phyloP scores from a whole-genome alignment of 768 basidiomycete genomes.

The Flagelloscypha sp. region DNA sequence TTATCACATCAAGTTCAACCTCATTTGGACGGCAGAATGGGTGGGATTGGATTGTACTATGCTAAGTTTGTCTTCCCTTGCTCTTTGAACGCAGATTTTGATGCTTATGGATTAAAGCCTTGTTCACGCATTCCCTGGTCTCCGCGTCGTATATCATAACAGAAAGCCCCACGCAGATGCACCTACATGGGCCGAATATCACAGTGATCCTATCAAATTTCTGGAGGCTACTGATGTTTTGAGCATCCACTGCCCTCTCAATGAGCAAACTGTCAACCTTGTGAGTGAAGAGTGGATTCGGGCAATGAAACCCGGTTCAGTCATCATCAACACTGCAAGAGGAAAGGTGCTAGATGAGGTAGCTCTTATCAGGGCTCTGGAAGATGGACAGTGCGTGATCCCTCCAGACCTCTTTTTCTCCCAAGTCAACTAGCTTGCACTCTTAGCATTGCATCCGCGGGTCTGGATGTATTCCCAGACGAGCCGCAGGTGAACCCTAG shows the following conservation, averaged over 20 bases:
- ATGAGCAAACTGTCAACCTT: conserved; percentile 61
- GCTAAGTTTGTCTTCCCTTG: no score
- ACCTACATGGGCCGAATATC: conserved; percentile 74
- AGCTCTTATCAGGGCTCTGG: conserved; percentile 76
- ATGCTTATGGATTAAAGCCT: no score
- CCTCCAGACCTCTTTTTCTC: not conserved
- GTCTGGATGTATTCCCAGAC: conserved; percentile 81
- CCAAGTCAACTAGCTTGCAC: conserved; percentile 6
- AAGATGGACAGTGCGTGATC: conserved; percentile 73
- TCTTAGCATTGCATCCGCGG: conserved; percentile 66
- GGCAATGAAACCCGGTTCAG: conserved; percentile 64
- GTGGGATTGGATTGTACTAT: conserved; percentile 67
- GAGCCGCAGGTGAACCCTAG: conserved; percentile 77
- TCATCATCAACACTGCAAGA: conserved; percentile 84
- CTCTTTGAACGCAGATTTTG: no score
- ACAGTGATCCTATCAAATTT: conserved; percentile 52
- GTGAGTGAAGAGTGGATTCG: conserved; percentile 73
- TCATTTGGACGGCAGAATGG: no score
- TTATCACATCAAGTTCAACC: no score
- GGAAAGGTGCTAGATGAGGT: conserved; percentile 86
- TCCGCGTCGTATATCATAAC: conserved; percentile 82
- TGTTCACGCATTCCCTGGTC: conserved; percentile 73
- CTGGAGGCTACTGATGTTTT: conserved; percentile 70
- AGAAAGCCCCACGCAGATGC: conserved; percentile 48
- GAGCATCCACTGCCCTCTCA: conserved; percentile 79